A percentile compares a stretch with the other conserved stretches of the same genome.
Conservation (phyloP, 345 rosid species). For the Eucalyptus sp. region DNA sequence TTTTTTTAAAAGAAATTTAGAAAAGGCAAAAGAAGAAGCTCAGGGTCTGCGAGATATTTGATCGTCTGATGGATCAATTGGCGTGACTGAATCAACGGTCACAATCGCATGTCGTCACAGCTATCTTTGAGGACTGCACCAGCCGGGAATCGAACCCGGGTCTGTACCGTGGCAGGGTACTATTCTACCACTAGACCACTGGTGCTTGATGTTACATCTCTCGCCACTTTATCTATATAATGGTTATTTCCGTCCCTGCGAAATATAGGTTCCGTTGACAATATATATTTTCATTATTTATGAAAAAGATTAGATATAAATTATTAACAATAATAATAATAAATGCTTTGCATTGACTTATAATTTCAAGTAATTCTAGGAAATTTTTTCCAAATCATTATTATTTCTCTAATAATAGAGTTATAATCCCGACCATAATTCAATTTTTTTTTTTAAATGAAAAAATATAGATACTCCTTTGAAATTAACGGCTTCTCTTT, state of each 20-base stretch:
- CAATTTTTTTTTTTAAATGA: too few relatives aligned
- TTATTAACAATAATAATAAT: neutral
- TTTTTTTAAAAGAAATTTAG: neutral
- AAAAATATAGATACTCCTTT: neutral
- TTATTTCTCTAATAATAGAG: neutral
- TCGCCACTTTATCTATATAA: rapidly evolving
- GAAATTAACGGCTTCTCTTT: neutral
- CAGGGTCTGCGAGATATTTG: neutral
- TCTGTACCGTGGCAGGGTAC: conserved; percentile 65
- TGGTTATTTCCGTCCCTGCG: too few relatives aligned
- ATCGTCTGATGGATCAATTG: neutral
- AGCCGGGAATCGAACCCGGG: conserved; percentile 66
- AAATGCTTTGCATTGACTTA: neutral
- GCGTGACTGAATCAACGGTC: neutral
- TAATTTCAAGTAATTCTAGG: neutral
- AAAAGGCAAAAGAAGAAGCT: neutral
- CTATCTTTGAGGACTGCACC: neutral
- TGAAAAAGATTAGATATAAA: too few relatives aligned
- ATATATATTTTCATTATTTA: too few relatives aligned
- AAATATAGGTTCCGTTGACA: neutral
- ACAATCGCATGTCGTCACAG: neutral
- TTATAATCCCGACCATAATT: neutral
- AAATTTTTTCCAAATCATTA: neutral
- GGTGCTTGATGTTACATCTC: conserved; percentile 3
- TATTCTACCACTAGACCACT: conserved; percentile 81